Base-by-base conservation (phyloP, 179 eudicot species). In the Beta macrorhiza region DNA sequence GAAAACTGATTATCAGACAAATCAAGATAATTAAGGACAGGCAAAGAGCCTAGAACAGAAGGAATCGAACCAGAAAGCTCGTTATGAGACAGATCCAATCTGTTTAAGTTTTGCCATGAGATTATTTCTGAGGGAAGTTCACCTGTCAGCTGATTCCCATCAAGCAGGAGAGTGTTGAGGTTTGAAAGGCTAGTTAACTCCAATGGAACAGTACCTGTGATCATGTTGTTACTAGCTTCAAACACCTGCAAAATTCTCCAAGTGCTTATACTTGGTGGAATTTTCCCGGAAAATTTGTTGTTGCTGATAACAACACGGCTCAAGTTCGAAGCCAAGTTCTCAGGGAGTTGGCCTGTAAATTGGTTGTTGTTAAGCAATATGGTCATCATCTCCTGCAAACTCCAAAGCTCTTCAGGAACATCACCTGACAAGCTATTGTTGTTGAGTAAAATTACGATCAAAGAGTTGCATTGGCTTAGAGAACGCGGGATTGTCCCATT, bases 141-240 rank as follows among this genome's bases (percentile, higher is more conserved):
- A 45, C 99, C 99, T 5, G 95, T 82, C 75, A 95, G 83, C 4
- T 67, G 85, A 83, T 95, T 95, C 7, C 95, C 91, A 75, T 90
- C 93, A 22, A 95, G 91, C 15, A 7, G 14, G 0, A 95, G 85
- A 2, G 78, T 78, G 68, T 12, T 78, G 2, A 93, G 83, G 32
- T 78, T 78, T 1, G 86, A 57, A 76, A 95, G 98, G 56, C 55
- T 70, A 0, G 96, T 93, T 37, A 95, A 47, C 2, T 80, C 91
- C 80, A 62, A 44, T 2, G 99, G 99, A 72, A 95, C 79, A 37
- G 61, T 15, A 56, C 97, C 97, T 3, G 93, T 84, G 64, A 95
- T 65, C 78, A 67, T 25, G 81, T 95, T 95, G 76, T 91, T 90
- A 57, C 97, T 92, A 0, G 95, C 98, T 71, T 77, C 32, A 68